phyloP scores from a whole-genome alignment of 352 stramenopile genomes.

The Phytophthora cryptogea region DNA sequence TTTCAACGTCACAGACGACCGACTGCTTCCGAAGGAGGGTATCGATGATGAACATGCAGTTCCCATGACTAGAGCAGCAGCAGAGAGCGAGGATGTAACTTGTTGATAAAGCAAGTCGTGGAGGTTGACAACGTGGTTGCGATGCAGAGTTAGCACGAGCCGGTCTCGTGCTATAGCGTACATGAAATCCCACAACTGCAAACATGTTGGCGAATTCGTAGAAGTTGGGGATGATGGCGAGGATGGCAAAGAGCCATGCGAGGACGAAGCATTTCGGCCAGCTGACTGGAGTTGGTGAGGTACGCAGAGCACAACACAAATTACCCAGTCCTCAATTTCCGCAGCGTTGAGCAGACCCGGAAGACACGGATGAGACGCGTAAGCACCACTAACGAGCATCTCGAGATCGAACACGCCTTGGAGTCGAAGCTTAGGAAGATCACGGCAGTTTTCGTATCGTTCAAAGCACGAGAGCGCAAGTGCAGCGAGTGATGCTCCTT shows the following conservation, averaged over 20 bases:
- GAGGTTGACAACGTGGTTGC: slow-evolving; percentile 52
- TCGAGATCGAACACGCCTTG: slow-evolving; percentile 58
- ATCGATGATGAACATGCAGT: slow-evolving; percentile 3
- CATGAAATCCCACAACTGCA: slow-evolving; percentile 65
- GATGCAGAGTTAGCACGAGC: slow-evolving; percentile 48
- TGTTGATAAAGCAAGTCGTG: slow-evolving; percentile 69
- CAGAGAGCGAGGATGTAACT: slow-evolving; percentile 38
- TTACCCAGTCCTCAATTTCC: slow-evolving; percentile 51
- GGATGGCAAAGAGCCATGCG: slow-evolving; percentile 3
- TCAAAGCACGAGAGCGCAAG: slow-evolving; percentile 66
- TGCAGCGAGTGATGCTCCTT: slow-evolving; percentile 30
- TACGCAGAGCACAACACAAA: slow-evolving; percentile 60
- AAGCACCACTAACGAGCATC: slow-evolving; percentile 30
- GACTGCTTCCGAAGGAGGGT: slow-evolving; percentile 14
- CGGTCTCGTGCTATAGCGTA: slow-evolving; percentile 53
- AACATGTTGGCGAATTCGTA: slow-evolving; percentile 9
- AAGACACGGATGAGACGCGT: slow-evolving; percentile 32
- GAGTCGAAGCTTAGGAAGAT: slow-evolving; percentile 58
- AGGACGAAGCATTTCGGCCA: slow-evolving; percentile 8
- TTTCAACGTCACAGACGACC: slow-evolving; percentile 35
- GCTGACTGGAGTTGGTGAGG: slow-evolving; percentile 37
- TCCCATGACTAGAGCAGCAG: neutral
- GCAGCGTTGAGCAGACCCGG: slow-evolving; percentile 24
- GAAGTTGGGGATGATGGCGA: neutral
- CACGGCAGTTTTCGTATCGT: slow-evolving; percentile 46